A percentile compares a stretch with the other conserved stretches of the same genome.
Conservation (phyloP, 208 protist genomes). For the Entamoeba histolytica region DNA sequence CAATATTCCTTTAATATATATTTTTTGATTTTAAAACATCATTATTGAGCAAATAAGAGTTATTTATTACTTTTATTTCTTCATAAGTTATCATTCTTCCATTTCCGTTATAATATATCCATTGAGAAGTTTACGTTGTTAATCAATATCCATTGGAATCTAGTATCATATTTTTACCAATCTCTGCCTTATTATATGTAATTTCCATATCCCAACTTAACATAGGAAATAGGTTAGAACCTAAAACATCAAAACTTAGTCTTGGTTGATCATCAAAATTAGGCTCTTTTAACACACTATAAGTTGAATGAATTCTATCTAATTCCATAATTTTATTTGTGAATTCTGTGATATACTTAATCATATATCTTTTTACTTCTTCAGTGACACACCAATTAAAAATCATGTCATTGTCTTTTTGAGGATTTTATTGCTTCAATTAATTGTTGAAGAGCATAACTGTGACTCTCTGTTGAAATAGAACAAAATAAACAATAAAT, state of each 20-base stretch:
- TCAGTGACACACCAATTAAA: neutral
- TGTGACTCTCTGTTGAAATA: neutral
- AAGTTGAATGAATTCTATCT: neutral
- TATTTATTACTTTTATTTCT: neutral
- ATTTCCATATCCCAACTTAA: neutral
- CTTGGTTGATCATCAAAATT: neutral
- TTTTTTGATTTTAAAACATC: neutral
- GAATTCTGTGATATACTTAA: neutral
- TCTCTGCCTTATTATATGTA: neutral
- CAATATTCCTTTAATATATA: neutral
- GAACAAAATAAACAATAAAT: neutral
- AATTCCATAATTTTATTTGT: neutral
- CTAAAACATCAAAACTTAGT: neutral
- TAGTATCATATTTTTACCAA: neutral
- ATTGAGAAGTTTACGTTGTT: neutral
- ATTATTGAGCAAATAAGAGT: neutral
- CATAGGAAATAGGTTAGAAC: neutral
- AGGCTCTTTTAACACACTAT: neutral
- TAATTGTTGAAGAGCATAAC: neutral
- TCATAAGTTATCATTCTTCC: neutral
- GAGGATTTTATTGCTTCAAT: neutral
- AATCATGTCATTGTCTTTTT: neutral
- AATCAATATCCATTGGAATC: neutral
- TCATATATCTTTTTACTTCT: neutral
- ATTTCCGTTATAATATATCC: neutral